Base-by-base conservation (phyloP, 495 filamentous ascomycete genomes). In the Penicillium longicatenatum region DNA sequence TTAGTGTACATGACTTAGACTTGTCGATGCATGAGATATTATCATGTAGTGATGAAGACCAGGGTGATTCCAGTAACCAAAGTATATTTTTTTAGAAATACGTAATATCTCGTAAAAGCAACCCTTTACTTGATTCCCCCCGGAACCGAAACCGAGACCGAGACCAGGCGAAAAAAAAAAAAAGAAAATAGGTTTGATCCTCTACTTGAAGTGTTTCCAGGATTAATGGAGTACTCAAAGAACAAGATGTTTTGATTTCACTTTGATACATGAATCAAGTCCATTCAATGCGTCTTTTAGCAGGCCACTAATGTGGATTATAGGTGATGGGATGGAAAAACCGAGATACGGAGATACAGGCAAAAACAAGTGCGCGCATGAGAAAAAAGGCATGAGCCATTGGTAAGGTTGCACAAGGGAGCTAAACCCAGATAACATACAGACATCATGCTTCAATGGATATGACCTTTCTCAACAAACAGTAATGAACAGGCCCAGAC, bases 401-500 rank as follows among this genome's bases (percentile, higher is more conserved):
- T 35, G 31, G 31, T 4, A 12, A 35, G 4, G 4, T 35, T 35
- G 31, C 26, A 11, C 31, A 14, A 12, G 12, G 12, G 12, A 14
- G 12, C 9, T 35, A 14, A 14, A 1, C 2, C 9, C 26, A 26
- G 26, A 14, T 3, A 1, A 35, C 10, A 9, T 35, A 35, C 31
- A 12, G 10, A 10, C 10, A 10, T 3, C 31, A 14, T 14, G 2
- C 12, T 10, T 10, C 10, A 12, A 12, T 33, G 31, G 8, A 33
- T 33, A 3, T 12, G 9, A 33, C 31, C 3, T 11, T 35, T 49
- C 5, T 60, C 49, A 61, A 42, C 58, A 61, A 1, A 61, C 58
- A 19, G 58, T 61, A 20, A 61, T 61, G 42, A 30, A 61, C 1
- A 61, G 33, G 20, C 58, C 58, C 4, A 61, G 42, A 0, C 17